Conservation (phyloP, 2,329 filamentous ascomycete genomes). For the Chaetoscypha palmicola region DNA sequence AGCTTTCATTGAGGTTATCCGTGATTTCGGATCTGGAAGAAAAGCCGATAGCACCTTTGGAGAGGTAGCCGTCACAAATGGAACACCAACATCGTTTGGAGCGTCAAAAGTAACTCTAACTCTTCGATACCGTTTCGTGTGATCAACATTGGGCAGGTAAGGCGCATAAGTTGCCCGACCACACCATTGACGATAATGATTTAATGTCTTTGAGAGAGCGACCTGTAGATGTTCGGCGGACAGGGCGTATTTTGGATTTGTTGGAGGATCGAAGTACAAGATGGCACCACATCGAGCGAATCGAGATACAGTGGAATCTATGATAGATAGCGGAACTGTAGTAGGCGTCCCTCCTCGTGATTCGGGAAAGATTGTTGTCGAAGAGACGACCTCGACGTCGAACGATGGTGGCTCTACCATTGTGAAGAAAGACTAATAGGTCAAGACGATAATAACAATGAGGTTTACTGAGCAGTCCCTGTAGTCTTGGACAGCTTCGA, state of each 20-base stretch:
- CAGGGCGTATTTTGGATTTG: conserved; percentile 6
- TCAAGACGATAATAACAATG: too few species aligned
- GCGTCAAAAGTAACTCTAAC: conserved; percentile 33
- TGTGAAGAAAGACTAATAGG: too few species aligned
- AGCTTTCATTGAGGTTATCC: conserved; percentile 22
- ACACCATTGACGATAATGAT: conserved; percentile 37
- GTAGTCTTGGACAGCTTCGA: too few species aligned
- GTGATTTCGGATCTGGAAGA: conserved; percentile 25
- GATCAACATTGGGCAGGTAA: conserved; percentile 21
- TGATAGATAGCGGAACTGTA: conserved; percentile 33
- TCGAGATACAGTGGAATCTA: conserved; percentile 37
- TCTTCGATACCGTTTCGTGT: conserved; percentile 32
- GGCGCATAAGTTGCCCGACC: conserved; percentile 35
- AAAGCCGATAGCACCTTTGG: conserved; percentile 27
- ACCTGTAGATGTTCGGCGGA: conserved; percentile 15
- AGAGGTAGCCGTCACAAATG: conserved; percentile 32
- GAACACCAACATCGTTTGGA: conserved; percentile 36
- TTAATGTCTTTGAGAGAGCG: conserved; percentile 32
- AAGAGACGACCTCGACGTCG: conserved; percentile 17
- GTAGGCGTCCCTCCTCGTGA: conserved; percentile 5
- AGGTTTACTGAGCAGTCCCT: too few species aligned
- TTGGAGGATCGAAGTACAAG: conserved; percentile 37
- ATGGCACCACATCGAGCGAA: conserved; percentile 37
- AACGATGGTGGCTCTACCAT: conserved; percentile 11
- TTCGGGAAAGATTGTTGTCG: conserved; percentile 17